Percentiles rank a stretch among this genome's conserved stretches.
phyloP scores from a whole-genome alignment of 75 land plant species.

The Adiantum capillusveneris region DNA sequence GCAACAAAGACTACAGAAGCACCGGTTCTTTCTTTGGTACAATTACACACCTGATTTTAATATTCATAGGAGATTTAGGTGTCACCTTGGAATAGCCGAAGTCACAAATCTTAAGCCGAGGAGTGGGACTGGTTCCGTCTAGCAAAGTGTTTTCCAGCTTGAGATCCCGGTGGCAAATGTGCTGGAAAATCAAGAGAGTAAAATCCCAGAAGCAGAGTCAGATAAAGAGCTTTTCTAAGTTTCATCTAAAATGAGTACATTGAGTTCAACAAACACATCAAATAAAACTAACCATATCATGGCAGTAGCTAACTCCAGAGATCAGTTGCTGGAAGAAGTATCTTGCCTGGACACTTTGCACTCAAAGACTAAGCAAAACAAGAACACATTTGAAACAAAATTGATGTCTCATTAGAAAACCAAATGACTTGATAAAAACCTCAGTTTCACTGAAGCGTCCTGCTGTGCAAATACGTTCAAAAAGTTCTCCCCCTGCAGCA shows the following conservation, averaged over 20 bases:
- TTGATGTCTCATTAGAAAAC: too few species aligned
- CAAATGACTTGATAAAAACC: slow-evolving; percentile 22
- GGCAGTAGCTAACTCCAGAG: slow-evolving; percentile 37
- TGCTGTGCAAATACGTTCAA: slow-evolving; percentile 72
- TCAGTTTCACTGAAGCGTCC: slow-evolving; percentile 81
- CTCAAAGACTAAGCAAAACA: too few species aligned
- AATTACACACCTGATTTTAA: too few species aligned
- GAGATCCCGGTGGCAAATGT: slow-evolving; percentile 52
- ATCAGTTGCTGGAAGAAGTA: slow-evolving; percentile 36
- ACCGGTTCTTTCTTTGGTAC: neutral
- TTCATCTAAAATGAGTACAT: too few species aligned
- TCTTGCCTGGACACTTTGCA: slow-evolving; percentile 16
- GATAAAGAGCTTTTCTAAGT: too few species aligned
- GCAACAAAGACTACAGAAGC: slow-evolving; percentile 39
- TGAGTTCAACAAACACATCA: too few species aligned
- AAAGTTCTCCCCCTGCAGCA: slow-evolving; percentile 87
- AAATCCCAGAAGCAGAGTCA: neutral
- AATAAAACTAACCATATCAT: slow-evolving; percentile 14
- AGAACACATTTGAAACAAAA: too few species aligned
- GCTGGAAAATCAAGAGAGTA: slow-evolving; percentile 11
- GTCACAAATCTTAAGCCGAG: slow-evolving; percentile 53
- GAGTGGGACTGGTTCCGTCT: slow-evolving; percentile 44
- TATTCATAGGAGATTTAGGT: too few species aligned
- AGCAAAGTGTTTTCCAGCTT: slow-evolving; percentile 50
- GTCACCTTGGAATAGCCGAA: slow-evolving; percentile 54